Evolutionary conservation across 2,329 filamentous ascomycete species (phyloP).

Genomic region (Pyrenochaeta sp.): DNA sequence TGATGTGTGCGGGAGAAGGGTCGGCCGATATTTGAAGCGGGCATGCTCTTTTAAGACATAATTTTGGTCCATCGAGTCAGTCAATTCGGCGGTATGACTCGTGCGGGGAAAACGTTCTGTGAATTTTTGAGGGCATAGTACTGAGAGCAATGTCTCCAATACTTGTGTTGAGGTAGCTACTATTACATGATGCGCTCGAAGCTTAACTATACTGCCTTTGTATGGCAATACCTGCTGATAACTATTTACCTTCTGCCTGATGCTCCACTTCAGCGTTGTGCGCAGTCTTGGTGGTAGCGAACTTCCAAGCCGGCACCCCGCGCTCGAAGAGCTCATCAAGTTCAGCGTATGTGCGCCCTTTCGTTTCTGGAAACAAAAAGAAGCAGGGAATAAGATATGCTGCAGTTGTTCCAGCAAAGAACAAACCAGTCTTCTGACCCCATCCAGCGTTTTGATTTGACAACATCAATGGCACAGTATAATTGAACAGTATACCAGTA

Average conservation of each 20-base stretch:
- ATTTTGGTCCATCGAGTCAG: too few species aligned
- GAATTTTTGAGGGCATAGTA: too few species aligned
- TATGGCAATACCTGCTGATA: too few species aligned
- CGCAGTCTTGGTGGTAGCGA: slow-evolving; percentile 3
- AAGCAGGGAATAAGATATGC: slow-evolving; percentile 6
- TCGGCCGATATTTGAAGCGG: background rate
- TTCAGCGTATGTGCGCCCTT: slow-evolving; percentile 4
- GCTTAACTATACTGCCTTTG: too few species aligned
- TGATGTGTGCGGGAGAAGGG: background rate
- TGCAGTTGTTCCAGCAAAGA: slow-evolving; percentile 6
- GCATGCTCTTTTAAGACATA: too few species aligned
- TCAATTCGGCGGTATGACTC: too few species aligned
- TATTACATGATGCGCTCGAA: too few species aligned
- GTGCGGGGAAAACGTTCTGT: too few species aligned
- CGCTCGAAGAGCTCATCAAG: slow-evolving; percentile 8
- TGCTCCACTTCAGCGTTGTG: slow-evolving; percentile 3
- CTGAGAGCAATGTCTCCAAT: background rate
- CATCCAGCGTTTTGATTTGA: slow-evolving; percentile 9
- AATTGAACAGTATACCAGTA: slow-evolving; percentile 9
- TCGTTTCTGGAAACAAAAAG: slow-evolving; percentile 7
- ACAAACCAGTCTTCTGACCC: slow-evolving; percentile 8
- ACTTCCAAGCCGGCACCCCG: slow-evolving; percentile 6
- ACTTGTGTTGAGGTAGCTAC: too few species aligned
- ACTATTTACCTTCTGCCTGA: background rate
- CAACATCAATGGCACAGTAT: slow-evolving; percentile 11